These are phyloP conservation scores for Tephrocybe rancida DNA, from an alignment of 768 basidiomycete species.

Conservation along the genomic window DNA sequence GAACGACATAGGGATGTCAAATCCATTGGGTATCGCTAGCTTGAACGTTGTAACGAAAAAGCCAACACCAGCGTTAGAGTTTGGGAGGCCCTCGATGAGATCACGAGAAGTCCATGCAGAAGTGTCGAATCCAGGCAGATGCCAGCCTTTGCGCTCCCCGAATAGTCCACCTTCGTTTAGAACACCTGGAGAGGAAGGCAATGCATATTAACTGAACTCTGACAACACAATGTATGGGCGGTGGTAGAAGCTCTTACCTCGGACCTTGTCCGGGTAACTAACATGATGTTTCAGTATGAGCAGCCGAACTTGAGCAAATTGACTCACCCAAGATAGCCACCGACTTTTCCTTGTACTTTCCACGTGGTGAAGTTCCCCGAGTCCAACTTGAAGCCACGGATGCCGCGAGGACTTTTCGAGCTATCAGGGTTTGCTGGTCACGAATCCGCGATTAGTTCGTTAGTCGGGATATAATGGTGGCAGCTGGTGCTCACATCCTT, in stretches of 20 bases:
- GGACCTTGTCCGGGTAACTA: conserved; percentile 75
- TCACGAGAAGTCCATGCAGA: conserved; percentile 61
- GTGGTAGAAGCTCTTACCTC: conserved; percentile 29
- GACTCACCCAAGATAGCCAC: conserved; percentile 66
- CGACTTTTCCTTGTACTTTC: conserved; percentile 78
- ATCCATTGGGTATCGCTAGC: conserved; percentile 54
- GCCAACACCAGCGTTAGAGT: conserved; percentile 65
- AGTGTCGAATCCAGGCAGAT: conserved; percentile 70
- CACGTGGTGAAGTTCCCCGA: conserved; percentile 60
- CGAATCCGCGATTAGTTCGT: background rate
- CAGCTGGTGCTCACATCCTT: conserved; percentile 37
- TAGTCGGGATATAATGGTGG: background rate
- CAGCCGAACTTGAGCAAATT: background rate
- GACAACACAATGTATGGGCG: background rate
- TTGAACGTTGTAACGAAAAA: conserved; percentile 81
- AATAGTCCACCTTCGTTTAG: conserved; percentile 75
- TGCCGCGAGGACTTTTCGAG: conserved; percentile 75
- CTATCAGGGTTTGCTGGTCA: conserved; percentile 44
- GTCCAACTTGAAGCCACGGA: conserved; percentile 75
- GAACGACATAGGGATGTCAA: conserved; percentile 76
- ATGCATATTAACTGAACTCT: background rate
- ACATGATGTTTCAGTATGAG: background rate
- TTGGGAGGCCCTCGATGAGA: conserved; percentile 60
- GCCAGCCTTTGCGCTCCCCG: conserved; percentile 75
- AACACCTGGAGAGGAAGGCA: conserved; percentile 36